Conservation (phyloP, 441 rosid species). For the Arabidopsis hybrid region DNA sequence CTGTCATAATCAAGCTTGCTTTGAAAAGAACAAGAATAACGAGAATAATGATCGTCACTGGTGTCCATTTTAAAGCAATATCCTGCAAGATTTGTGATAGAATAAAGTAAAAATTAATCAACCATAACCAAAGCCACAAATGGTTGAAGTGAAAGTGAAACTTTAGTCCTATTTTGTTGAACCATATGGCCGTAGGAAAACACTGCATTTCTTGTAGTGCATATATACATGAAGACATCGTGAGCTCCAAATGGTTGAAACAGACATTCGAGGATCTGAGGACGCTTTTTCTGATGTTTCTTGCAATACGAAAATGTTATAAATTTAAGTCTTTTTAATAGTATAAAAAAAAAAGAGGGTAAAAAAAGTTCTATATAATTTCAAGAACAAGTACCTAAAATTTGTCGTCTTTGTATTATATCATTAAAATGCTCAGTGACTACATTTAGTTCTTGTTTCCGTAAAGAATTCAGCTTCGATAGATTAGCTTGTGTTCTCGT, state of each 20-base stretch:
- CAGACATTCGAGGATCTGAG: conserved; percentile 22
- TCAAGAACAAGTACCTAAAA: conserved; percentile 42
- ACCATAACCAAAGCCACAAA: not conserved
- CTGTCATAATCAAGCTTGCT: conserved; percentile 47
- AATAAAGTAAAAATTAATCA: not conserved
- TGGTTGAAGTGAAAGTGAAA: not conserved
- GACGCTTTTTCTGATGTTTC: conserved; percentile 42
- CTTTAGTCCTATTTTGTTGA: conserved; percentile 7
- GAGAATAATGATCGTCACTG: conserved; percentile 47
- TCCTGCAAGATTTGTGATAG: conserved; percentile 41
- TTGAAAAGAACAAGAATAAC: conserved; percentile 52
- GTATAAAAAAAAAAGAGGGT: not conserved
- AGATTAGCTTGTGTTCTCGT: conserved; percentile 67
- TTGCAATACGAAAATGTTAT: conserved; percentile 25
- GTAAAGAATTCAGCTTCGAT: conserved; percentile 54
- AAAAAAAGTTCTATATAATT: not conserved
- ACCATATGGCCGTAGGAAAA: too few relatives aligned
- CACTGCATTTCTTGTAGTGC: too few relatives aligned
- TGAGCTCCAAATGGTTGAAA: conserved; percentile 54
- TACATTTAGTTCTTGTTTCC: conserved; percentile 47
- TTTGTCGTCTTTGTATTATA: conserved; percentile 48
- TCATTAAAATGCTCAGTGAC: conserved; percentile 50
- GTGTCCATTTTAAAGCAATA: conserved; percentile 67
- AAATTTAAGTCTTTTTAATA: not conserved
- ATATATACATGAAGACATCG: conserved; percentile 52